A percentile compares a stretch with the other conserved stretches of the same genome.
Evolutionary conservation across 148 eudicot genomes (phyloP).

Genomic region (Cornus suecica): DNA sequence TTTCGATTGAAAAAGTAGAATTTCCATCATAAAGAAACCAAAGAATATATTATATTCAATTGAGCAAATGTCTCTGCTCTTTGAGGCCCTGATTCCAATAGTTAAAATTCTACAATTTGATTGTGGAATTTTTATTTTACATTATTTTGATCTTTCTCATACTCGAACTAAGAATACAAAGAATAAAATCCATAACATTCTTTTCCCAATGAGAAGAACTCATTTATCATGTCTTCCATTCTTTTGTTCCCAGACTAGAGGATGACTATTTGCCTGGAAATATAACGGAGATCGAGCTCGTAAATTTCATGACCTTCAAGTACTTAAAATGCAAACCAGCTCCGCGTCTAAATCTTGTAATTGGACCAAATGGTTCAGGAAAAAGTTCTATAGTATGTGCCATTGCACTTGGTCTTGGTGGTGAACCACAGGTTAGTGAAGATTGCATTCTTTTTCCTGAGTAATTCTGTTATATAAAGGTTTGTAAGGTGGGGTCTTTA

Average conservation of each 20-base stretch:
- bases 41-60: not conserved
- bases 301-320: constrained; percentile 85
- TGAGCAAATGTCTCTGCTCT: not conserved
- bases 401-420: constrained; percentile 89
- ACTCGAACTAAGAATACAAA: not conserved
- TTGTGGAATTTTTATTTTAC: not conserved
- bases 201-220: not conserved
- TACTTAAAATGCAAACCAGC: constrained; percentile 72
- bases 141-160: not conserved
- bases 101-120: too few species aligned
- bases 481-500: not conserved
- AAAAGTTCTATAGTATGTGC: constrained; percentile 95
- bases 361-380: constrained; percentile 96
- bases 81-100: not conserved
- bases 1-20: too few species aligned
- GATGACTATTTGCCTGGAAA: constrained; percentile 90
- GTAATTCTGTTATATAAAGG: constrained; percentile 4
- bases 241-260: constrained; percentile 51
- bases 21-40: not conserved
- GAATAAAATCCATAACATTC: not conserved
- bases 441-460: not conserved
- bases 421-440: constrained; percentile 77
- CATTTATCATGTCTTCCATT: constrained; percentile 4
- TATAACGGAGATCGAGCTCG: constrained; percentile 77
- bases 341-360: constrained; percentile 79